Conservation (phyloP, 2,329 filamentous ascomycete genomes). For the Sarocladiaceae sp. region DNA sequence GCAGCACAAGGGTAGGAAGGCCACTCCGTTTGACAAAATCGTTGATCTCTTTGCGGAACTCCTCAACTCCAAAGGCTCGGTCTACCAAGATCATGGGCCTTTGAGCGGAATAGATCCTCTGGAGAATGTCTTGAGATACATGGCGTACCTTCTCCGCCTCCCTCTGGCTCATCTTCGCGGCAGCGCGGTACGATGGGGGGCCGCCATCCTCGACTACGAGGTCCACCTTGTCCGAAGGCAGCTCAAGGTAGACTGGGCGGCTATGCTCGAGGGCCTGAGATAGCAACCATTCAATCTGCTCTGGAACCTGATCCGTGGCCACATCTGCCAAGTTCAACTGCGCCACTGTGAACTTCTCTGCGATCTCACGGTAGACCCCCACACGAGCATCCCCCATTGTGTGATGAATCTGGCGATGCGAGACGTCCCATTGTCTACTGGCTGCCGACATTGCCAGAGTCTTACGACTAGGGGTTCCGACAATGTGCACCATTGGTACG, state of each 20-base stretch:
- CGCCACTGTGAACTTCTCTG: constrained; percentile 40
- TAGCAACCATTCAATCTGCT: constrained; percentile 45
- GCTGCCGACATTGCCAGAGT: constrained; percentile 8
- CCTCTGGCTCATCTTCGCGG: not conserved
- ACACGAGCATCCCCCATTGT: constrained; percentile 51
- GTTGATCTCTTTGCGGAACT: constrained; percentile 35
- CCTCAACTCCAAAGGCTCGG: constrained; percentile 37
- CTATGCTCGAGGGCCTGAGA: constrained; percentile 44
- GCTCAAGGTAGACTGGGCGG: constrained; percentile 49
- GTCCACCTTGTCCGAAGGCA: constrained; percentile 47
- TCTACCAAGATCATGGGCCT: constrained; percentile 47
- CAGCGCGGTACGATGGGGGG: constrained; percentile 15
- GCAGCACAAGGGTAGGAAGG: constrained; percentile 37
- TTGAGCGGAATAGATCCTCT: constrained; percentile 36
- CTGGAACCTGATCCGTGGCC: constrained; percentile 17
- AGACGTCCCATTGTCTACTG: constrained; percentile 1
- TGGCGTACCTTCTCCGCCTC: constrained; percentile 17
- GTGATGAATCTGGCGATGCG: constrained; percentile 39
- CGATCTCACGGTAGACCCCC: constrained; percentile 42
- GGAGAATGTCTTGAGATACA: constrained; percentile 22
- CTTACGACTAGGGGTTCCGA: constrained; percentile 39
- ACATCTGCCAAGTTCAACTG: constrained; percentile 25
- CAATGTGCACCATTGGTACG: constrained; percentile 50
- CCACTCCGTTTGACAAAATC: constrained; percentile 30
- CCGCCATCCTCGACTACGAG: constrained; percentile 24